Percentiles rank a stretch among this genome's conserved stretches.
Evolutionary conservation across 129 eudicot genomes (phyloP).

Genomic region (Centella asiatica): DNA sequence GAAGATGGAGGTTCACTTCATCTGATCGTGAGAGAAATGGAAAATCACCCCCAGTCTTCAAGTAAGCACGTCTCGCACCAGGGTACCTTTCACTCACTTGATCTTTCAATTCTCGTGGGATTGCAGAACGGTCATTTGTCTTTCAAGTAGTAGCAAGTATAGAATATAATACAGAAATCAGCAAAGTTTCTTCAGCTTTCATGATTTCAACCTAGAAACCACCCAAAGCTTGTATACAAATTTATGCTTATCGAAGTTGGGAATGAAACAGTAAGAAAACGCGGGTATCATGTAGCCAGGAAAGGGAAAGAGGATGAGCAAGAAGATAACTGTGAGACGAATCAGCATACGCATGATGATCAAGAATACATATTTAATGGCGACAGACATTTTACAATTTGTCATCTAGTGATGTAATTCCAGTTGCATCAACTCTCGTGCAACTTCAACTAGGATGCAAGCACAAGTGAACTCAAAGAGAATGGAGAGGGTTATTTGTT

Average conservation of each 20-base stretch:
- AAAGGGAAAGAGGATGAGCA: background rate
- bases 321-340: background rate
- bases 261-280: background rate
- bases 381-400: background rate
- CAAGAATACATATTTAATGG: background rate
- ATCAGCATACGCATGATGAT: too few relatives aligned
- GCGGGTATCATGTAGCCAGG: background rate
- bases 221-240: background rate
- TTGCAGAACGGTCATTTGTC: conserved; percentile 88
- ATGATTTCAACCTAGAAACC: background rate
- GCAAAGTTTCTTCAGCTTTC: background rate
- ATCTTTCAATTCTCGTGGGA: conserved; percentile 85
- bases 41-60: conserved; percentile 89
- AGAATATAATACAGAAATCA: background rate
- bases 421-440: background rate
- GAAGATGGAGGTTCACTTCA: conserved; percentile 97
- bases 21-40: conserved; percentile 96
- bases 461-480: background rate
- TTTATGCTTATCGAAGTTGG: background rate
- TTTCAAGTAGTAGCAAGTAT: conserved; percentile 28
- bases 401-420: background rate
- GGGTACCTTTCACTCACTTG: conserved; percentile 79
- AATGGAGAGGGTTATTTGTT: background rate
- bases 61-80: conserved; percentile 81
- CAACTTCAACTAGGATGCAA: background rate